Evolutionary conservation across 129 eudicot species (phyloP).

Genomic region (carrot (Daucus carota)): DH1_v3.0 NC_030381.2:34670001-34670500

Average conservation of each 20-base stretch:
- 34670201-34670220: not conserved
- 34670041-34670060: not conserved
- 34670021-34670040: not conserved
- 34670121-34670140: not conserved
- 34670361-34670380: not conserved
- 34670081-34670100: not conserved
- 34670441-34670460: constrained; percentile 41
- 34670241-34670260: not conserved
- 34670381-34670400: not conserved
- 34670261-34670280: no score
- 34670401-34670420: not conserved
- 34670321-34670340: not conserved
- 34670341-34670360: not conserved
- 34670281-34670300: not conserved
- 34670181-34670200: not conserved
- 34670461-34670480: constrained; percentile 97
- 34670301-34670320: not conserved
- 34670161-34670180: not conserved
- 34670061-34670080: not conserved
- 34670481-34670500: constrained; percentile 91
- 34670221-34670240: no score
- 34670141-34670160: not conserved
- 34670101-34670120: not conserved
- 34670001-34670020: not conserved
- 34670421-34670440: not conserved